Conservation (phyloP, 495 filamentous ascomycete genomes). For the Aspergillus hancockii region DNA sequence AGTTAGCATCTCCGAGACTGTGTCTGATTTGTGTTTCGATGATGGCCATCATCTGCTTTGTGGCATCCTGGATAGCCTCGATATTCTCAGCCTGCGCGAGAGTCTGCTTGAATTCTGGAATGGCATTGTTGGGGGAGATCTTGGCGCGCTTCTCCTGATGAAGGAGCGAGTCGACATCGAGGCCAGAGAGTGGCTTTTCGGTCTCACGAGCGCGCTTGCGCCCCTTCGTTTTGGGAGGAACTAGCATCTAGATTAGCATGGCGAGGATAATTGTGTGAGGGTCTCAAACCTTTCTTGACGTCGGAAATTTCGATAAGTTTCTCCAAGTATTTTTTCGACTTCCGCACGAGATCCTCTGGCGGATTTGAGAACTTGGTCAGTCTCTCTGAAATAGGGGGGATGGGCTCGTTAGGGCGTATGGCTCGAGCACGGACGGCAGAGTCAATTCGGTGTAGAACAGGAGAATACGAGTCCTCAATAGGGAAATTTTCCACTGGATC, state of each 20-base stretch:
- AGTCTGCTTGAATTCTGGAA: slow-evolving; percentile 89
- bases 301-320: slow-evolving; percentile 67
- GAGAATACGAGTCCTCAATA: slow-evolving; percentile 85
- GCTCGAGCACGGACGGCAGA: slow-evolving; percentile 83
- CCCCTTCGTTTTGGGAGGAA: slow-evolving; percentile 81
- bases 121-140: slow-evolving; percentile 77
- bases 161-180: slow-evolving; percentile 81
- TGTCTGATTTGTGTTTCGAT: slow-evolving; percentile 67
- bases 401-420: slow-evolving; percentile 65
- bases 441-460: slow-evolving; percentile 86
- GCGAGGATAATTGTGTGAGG: not conserved
- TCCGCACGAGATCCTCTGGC: slow-evolving; percentile 62
- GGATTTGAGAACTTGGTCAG: slow-evolving; percentile 75
- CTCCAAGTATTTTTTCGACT: slow-evolving; percentile 55
- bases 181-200: slow-evolving; percentile 84
- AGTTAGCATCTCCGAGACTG: slow-evolving; percentile 73
- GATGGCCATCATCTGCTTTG: slow-evolving; percentile 71
- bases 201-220: slow-evolving; percentile 66
- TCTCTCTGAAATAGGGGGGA: slow-evolving; percentile 66
- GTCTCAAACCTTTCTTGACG: slow-evolving; percentile 75
- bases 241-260: slow-evolving; percentile 39
- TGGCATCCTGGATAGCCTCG: slow-evolving; percentile 63
- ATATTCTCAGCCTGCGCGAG: slow-evolving; percentile 63
- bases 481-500: slow-evolving; percentile 69
- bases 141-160: slow-evolving; percentile 58